Evolutionary conservation across 148 eudicot genomes (phyloP).

Genomic region (Vaccinium vitisidaea): DNA sequence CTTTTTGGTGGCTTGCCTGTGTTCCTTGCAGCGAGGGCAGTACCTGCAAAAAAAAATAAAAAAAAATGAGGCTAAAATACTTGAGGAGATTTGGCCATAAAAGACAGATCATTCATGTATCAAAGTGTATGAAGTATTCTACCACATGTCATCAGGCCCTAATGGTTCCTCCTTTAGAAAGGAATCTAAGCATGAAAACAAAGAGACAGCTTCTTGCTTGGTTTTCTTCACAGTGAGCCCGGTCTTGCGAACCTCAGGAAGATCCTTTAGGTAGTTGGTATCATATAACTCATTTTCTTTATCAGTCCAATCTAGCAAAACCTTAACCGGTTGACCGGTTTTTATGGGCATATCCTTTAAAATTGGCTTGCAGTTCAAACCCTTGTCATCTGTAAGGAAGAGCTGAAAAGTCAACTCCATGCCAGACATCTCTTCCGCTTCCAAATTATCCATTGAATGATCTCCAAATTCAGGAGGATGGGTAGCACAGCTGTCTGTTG

Average conservation of each 20-base stretch:
- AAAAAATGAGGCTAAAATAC: not conserved
- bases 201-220: slow-evolving; percentile 78
- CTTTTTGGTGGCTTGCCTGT: slow-evolving; percentile 94
- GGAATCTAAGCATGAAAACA: slow-evolving; percentile 95
- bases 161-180: slow-evolving; percentile 97
- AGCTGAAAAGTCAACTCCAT: slow-evolving; percentile 45
- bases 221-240: slow-evolving; percentile 78
- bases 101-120: not conserved
- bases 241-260: slow-evolving; percentile 79
- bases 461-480: slow-evolving; percentile 26
- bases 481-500: slow-evolving; percentile 16
- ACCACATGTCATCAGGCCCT: slow-evolving; percentile 99
- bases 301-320: slow-evolving; percentile 60
- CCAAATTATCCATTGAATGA: slow-evolving; percentile 28
- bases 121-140: slow-evolving; percentile 20
- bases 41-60: slow-evolving; percentile 60
- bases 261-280: slow-evolving; percentile 71
- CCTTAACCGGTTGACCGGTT: slow-evolving; percentile 37
- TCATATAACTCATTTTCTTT: slow-evolving; percentile 60
- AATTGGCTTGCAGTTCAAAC: slow-evolving; percentile 44
- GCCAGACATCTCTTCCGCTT: slow-evolving; percentile 33
- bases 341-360: slow-evolving; percentile 49
- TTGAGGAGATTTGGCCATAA: slow-evolving; percentile 1
- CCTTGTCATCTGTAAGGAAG: slow-evolving; percentile 55
- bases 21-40: slow-evolving; percentile 94